Conservation (phyloP, 2,329 filamentous ascomycete genomes). For the Fusarium sp. region DNA sequence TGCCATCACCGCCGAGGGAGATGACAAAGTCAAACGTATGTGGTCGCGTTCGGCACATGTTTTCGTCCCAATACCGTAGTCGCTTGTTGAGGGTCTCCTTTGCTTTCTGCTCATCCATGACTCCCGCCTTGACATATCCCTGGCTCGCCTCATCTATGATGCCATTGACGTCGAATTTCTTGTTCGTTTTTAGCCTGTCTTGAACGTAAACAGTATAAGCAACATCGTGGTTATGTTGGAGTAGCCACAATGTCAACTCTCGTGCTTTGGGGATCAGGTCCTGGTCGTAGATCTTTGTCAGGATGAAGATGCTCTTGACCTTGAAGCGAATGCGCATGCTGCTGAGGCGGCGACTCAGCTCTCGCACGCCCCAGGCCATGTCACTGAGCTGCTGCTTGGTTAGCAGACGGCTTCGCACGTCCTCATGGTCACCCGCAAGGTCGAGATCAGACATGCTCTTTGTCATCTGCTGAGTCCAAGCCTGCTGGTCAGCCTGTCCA, state of each 20-base stretch:
- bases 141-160: constrained; percentile 70
- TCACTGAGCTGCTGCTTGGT: constrained; percentile 96
- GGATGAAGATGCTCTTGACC: constrained; percentile 83
- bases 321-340: constrained; percentile 85
- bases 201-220: constrained; percentile 86
- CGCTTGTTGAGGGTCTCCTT: constrained; percentile 58
- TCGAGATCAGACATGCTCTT: constrained; percentile 57
- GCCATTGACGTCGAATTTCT: constrained; percentile 77
- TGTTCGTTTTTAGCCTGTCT: constrained; percentile 75
- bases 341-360: constrained; percentile 86
- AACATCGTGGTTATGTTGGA: constrained; percentile 74
- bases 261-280: constrained; percentile 81
- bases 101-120: constrained; percentile 50
- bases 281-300: constrained; percentile 92
- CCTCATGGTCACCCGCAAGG: constrained; percentile 48
- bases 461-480: constrained; percentile 63
- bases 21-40: constrained; percentile 95
- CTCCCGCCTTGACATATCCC: constrained; percentile 54
- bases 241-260: constrained; percentile 82
- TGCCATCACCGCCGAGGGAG: constrained; percentile 94
- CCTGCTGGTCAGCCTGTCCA: constrained; percentile 67
- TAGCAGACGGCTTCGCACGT: constrained; percentile 75
- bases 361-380: constrained; percentile 95
- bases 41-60: constrained; percentile 79
- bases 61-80: constrained; percentile 84